Evolutionary conservation across 768 basidiomycete species (phyloP).

Genomic region (Leccinum subgranulosum): DNA sequence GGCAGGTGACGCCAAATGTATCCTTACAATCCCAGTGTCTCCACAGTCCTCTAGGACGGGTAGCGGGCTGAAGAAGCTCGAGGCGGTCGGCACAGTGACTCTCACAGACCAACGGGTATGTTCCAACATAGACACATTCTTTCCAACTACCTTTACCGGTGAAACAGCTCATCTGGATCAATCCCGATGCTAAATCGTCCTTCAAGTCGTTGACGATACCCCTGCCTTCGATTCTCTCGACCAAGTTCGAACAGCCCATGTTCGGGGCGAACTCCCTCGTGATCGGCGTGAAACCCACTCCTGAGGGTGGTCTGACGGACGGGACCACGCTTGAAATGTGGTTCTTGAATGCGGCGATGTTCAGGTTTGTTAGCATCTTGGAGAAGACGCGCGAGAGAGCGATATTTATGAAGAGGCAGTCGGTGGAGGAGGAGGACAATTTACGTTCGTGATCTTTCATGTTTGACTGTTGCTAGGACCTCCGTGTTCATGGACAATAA

Average conservation of each 20-base stretch:
- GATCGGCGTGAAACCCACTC: slow-evolving; percentile 64
- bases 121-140: not conserved
- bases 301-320: slow-evolving; percentile 61
- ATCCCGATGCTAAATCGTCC: slow-evolving; percentile 30
- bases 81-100: slow-evolving; percentile 54
- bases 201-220: slow-evolving; percentile 53
- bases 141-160: slow-evolving; percentile 6
- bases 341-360: slow-evolving; percentile 65
- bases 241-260: slow-evolving; percentile 73
- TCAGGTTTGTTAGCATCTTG: slow-evolving; percentile 66
- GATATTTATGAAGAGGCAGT: slow-evolving; percentile 69
- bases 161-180: slow-evolving; percentile 61
- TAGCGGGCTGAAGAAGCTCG: slow-evolving; percentile 54
- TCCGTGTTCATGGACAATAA: not conserved
- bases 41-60: slow-evolving; percentile 51
- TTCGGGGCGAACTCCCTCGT: slow-evolving; percentile 66
- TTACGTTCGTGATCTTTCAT: slow-evolving; percentile 24
- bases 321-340: slow-evolving; percentile 68
- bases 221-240: slow-evolving; percentile 59
- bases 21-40: slow-evolving; percentile 53
- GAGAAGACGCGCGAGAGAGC: slow-evolving; percentile 77
- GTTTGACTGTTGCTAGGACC: not conserved
- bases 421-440: slow-evolving; percentile 32
- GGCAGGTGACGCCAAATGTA: slow-evolving; percentile 58
- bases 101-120: slow-evolving; percentile 76